Evolutionary conservation across 768 basidiomycete genomes (phyloP), one percentile per base, ranked within the genome.

Genomic region (Russula foetens): DNA sequence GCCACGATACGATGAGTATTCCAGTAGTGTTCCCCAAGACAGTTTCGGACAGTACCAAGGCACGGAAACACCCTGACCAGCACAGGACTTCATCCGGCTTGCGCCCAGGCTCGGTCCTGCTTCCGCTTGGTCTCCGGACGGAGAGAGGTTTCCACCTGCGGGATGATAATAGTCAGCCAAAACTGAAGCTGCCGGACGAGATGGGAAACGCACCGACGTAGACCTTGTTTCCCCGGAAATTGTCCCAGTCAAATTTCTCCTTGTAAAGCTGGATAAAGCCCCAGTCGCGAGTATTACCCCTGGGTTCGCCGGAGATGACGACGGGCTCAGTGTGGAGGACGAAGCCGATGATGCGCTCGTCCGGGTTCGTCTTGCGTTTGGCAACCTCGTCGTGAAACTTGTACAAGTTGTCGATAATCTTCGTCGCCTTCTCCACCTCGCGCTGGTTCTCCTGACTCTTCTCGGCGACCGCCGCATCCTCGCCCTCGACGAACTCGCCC

Each of bases 281-380:
- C 66, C 67, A 71, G 49, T 68, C 69, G 23, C 63, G 43, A 6
- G 68, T 73, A 55, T 68, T 74, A 11, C 44, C 50, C 29, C 71
- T 41, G 58, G 67, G 56, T 12, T 62, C 66, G 62, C 53, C 67
- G n/a, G 57, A 60, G 67, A 71, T 69, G 44, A 47, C 52, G 61
- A 74, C 72, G 23, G 63, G 44, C 53, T 66, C 68, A 60, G 65
- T 58, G 67, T 72, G 68, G 60, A 72, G 39, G 52, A 76, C 70
- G 39, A 51, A 62, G 48, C 76, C 76, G 44, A 76, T 63, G 56
- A 72, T 52, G 60, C 74, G 75, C 57, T 68, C 61, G 53, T 66
- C 53, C 5, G 59, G 48, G 21, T 57, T 59, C 14, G 61, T 64
- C 62, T 63, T 64, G 52, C 62, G 38, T 66, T 69, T 71, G 11